Evolutionary conservation across 768 basidiomycete genomes (phyloP).

Genomic region (Rhizopogon rudus): DNA sequence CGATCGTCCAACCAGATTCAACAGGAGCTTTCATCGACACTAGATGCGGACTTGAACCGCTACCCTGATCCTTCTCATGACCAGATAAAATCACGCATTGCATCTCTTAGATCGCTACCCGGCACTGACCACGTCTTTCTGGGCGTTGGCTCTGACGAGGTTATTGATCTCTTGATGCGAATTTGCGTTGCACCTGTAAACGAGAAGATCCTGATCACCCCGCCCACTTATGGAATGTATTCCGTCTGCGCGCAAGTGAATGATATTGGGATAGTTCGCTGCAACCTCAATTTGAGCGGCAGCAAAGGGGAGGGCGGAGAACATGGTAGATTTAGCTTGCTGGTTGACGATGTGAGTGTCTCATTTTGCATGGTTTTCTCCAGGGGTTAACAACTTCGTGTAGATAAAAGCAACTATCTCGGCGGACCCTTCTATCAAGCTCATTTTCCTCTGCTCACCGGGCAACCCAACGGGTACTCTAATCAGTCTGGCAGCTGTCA

Average conservation of each 20-base stretch:
- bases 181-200: constrained; percentile 75
- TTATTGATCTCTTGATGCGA: constrained; percentile 91
- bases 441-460: constrained; percentile 93
- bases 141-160: constrained; percentile 95
- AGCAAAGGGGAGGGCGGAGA: constrained; percentile 69
- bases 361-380: constrained; percentile 1
- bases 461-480: constrained; percentile 95
- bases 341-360: constrained; percentile 62
- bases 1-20: constrained; percentile 24
- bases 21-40: constrained; percentile 31
- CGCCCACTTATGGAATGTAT: constrained; percentile 99
- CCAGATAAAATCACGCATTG: constrained; percentile 71
- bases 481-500: constrained; percentile 67
- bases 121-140: constrained; percentile 73
- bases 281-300: constrained; percentile 60
- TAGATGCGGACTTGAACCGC: constrained; percentile 66
- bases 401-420: constrained; percentile 71
- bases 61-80: constrained; percentile 93
- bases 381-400: not conserved
- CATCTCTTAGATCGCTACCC: constrained; percentile 65
- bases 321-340: constrained; percentile 65
- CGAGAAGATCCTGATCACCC: constrained; percentile 85
- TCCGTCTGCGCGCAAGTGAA: constrained; percentile 92
- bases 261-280: constrained; percentile 78
- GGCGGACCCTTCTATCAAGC: constrained; percentile 74